A percentile compares a stretch with the other conserved stretches of the same genome.
phyloP scores from a whole-genome alignment of 805 yeast species.

The Wickerhamomyces kurtzmanii region DNA sequence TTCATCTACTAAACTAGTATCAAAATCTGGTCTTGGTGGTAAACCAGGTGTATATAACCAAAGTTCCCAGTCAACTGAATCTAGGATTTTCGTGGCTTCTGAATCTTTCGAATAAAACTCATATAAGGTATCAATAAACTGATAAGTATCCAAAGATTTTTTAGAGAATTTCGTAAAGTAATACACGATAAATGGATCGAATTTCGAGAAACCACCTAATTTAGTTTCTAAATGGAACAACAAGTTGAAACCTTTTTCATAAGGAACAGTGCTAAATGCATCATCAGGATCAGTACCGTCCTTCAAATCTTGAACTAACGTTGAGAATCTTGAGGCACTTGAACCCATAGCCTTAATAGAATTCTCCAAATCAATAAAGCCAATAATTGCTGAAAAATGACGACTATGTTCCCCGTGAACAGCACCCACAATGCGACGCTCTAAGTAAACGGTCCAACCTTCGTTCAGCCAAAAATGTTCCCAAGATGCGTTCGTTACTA shows the following conservation, averaged over 20 bases:
- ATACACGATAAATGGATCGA: slow-evolving; percentile 72
- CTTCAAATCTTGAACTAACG: slow-evolving; percentile 62
- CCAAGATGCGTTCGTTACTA: slow-evolving; percentile 87
- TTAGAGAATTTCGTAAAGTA: slow-evolving; percentile 66
- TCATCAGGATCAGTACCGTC: slow-evolving; percentile 79
- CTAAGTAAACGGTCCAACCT: slow-evolving; percentile 93
- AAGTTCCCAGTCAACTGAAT: slow-evolving; percentile 71
- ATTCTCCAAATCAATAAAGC: slow-evolving; percentile 75
- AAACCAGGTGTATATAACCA: slow-evolving; percentile 81
- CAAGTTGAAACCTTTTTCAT: slow-evolving; percentile 83
- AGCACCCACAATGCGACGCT: slow-evolving; percentile 69
- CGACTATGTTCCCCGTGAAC: slow-evolving; percentile 73
- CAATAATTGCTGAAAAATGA: slow-evolving; percentile 77
- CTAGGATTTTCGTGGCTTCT: slow-evolving; percentile 40
- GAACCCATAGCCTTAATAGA: slow-evolving; percentile 63
- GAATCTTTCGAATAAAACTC: slow-evolving; percentile 39
- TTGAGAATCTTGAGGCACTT: slow-evolving; percentile 39
- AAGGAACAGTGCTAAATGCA: slow-evolving; percentile 79
- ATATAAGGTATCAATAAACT: slow-evolving; percentile 68
- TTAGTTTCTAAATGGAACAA: slow-evolving; percentile 63
- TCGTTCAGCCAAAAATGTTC: slow-evolving; percentile 93
- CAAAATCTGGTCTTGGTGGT: slow-evolving; percentile 82
- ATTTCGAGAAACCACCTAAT: slow-evolving; percentile 53
- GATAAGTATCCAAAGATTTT: slow-evolving; percentile 69
- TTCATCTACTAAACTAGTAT: slow-evolving; percentile 67